Evolutionary conservation across 2,329 filamentous ascomycete species (phyloP).

Genomic region (Colletotrichum aenigma): DNA sequence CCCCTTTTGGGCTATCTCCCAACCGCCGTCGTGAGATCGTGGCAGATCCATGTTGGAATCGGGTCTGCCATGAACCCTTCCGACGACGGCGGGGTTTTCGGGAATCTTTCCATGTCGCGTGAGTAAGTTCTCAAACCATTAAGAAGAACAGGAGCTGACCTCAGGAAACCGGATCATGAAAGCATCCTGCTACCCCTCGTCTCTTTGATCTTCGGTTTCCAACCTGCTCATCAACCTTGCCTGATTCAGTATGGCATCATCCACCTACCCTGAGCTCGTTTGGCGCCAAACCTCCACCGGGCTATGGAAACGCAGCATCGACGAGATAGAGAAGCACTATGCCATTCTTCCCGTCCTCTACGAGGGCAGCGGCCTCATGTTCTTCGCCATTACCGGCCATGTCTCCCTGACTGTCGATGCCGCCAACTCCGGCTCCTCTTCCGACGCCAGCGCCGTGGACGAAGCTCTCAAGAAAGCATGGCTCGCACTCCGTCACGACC

Average conservation of each 20-base stretch:
- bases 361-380: slow-evolving; percentile 39
- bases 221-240: not conserved
- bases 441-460: slow-evolving; percentile 25
- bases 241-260: not conserved
- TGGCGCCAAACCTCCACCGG: slow-evolving; percentile 31
- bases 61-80: not conserved
- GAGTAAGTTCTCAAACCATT: not conserved
- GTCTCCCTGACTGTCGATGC: slow-evolving; percentile 32
- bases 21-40: not conserved
- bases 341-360: slow-evolving; percentile 36
- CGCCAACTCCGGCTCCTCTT: not conserved
- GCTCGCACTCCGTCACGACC: slow-evolving; percentile 33
- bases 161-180: not conserved
- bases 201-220: not conserved
- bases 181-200: not conserved
- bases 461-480: slow-evolving; percentile 36
- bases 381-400: slow-evolving; percentile 45
- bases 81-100: not conserved
- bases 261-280: not conserved
- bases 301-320: slow-evolving; percentile 37
- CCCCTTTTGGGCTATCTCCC: not conserved
- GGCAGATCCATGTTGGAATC: not conserved
- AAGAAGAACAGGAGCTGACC: not conserved
- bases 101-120: not conserved
- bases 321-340: slow-evolving; percentile 47